Conservation (phyloP, 2,329 filamentous ascomycete species). For the Fusarium sp. region DNA sequence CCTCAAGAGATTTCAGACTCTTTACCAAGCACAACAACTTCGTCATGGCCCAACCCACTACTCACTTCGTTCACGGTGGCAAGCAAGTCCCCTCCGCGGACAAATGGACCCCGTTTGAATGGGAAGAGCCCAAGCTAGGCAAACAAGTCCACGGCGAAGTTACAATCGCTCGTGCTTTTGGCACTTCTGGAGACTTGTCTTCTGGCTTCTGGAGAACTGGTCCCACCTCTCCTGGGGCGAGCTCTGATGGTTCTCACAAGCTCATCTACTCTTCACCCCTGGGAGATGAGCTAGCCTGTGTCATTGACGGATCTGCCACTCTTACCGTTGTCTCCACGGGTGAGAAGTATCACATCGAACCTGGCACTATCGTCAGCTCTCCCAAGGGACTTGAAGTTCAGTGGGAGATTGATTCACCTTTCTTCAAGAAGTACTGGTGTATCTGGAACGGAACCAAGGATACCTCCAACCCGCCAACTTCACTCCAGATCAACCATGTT, state of each 20-base stretch:
- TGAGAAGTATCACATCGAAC: not conserved
- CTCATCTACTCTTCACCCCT: constrained; percentile 5
- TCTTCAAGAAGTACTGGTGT: constrained; percentile 19
- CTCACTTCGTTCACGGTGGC: constrained; percentile 7
- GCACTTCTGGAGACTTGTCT: constrained; percentile 1
- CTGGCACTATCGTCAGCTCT: constrained; percentile 3
- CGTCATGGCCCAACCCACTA: constrained; percentile 6
- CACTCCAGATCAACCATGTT: constrained; percentile 11
- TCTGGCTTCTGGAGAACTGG: constrained; percentile 8
- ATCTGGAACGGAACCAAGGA: constrained; percentile 12
- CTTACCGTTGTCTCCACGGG: constrained; percentile 8
- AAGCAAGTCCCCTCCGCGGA: constrained; percentile 4
- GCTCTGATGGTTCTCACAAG: constrained; percentile 3
- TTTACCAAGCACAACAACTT: not conserved
- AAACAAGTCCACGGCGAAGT: constrained; percentile 9
- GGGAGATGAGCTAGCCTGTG: constrained; percentile 1
- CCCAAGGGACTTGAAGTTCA: constrained; percentile 6
- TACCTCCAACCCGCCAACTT: not conserved
- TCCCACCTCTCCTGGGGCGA: not conserved
- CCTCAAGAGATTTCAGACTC: not conserved
- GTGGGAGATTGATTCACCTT: constrained; percentile 7
- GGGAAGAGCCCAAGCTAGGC: constrained; percentile 13
- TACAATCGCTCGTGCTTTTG: not conserved
- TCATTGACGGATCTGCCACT: constrained; percentile 6
- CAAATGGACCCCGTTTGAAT: constrained; percentile 14